A percentile compares a stretch with the other conserved stretches of the same genome.
Evolutionary conservation across 148 eudicot species (phyloP).

Genomic region (Nepenthes mirabilis): DNA sequence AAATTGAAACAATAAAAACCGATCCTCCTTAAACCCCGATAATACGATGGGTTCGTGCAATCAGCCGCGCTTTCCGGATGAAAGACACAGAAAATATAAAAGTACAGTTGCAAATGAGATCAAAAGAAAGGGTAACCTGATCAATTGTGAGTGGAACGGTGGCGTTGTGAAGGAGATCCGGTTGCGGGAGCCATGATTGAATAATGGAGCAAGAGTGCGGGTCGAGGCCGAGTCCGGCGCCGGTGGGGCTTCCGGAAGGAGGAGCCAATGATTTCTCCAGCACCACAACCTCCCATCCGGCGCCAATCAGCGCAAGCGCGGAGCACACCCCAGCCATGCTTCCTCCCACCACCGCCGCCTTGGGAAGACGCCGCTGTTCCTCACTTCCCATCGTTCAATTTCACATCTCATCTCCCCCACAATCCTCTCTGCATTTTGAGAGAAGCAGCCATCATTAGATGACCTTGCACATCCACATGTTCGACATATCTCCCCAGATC

Average conservation of each 20-base stretch:
- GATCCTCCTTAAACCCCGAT: no score
- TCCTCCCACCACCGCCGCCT: constrained; percentile 77
- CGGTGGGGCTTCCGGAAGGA: constrained; percentile 56
- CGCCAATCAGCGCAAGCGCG: constrained; percentile 51
- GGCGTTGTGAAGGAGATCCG: constrained; percentile 18
- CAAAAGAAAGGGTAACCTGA: constrained; percentile 14
- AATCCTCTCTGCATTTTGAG: no score
- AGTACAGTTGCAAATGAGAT: not conserved
- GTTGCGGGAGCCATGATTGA: constrained; percentile 33
- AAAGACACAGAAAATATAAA: no score
- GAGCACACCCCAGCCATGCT: constrained; percentile 64
- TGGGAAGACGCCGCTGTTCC: constrained; percentile 1
- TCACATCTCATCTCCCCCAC: no score
- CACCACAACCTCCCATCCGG: constrained; percentile 76
- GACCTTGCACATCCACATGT: no score
- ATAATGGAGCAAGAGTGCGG: constrained; percentile 31
- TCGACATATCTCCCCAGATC: no score
- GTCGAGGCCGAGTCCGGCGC: constrained; percentile 79
- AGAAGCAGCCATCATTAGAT: no score
- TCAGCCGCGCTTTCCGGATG: no score
- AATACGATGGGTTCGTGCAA: no score
- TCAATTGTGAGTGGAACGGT: constrained; percentile 50
- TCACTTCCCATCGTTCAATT: no score
- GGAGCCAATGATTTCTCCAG: constrained; percentile 52
- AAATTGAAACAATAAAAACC: no score